phyloP scores from a whole-genome alignment of 768 basidiomycete species.

The Paxillus rubicundulus region DNA sequence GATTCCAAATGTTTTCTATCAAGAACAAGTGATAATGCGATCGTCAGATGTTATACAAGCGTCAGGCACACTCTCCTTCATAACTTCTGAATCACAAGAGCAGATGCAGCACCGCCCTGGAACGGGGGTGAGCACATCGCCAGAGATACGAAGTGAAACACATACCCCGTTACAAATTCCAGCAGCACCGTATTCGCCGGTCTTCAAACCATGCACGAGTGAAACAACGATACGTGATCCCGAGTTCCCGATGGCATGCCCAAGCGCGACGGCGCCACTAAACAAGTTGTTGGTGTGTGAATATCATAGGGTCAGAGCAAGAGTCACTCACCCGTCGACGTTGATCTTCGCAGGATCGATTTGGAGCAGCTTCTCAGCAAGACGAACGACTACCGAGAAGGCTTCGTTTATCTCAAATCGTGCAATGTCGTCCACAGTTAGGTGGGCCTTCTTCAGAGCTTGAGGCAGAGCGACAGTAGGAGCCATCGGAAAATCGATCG shows the following conservation, averaged over 20 bases:
- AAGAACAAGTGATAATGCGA: constrained; percentile 13
- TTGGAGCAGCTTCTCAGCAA: constrained; percentile 83
- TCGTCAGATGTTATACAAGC: constrained; percentile 16
- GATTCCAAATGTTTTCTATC: constrained; percentile 4
- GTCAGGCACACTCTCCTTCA: constrained; percentile 38
- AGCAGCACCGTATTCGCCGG: constrained; percentile 92
- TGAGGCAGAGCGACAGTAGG: constrained; percentile 88
- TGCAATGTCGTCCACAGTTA: constrained; percentile 80
- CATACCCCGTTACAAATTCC: constrained; percentile 96
- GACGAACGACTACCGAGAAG: constrained; percentile 90
- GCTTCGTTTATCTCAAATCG: constrained; percentile 98
- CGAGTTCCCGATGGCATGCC: constrained; percentile 95
- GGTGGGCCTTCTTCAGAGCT: constrained; percentile 83
- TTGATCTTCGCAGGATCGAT: constrained; percentile 90
- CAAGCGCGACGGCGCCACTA: constrained; percentile 95
- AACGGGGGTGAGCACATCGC: constrained; percentile 16
- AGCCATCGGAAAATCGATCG: constrained; percentile 95
- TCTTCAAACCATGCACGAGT: constrained; percentile 84
- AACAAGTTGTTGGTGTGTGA: constrained; percentile 14
- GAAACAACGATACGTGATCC: constrained; percentile 94
- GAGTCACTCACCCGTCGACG: constrained; percentile 65
- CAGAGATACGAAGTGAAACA: constrained; percentile 15
- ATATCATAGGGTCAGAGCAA: constrained; percentile 4
- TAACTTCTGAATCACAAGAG: constrained; percentile 84
- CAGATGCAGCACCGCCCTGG: constrained; percentile 90